These are phyloP conservation scores for Zymoseptoria tritici DNA, from an alignment of 2,329 filamentous ascomycete species.

Conservation along the genomic window DNA sequence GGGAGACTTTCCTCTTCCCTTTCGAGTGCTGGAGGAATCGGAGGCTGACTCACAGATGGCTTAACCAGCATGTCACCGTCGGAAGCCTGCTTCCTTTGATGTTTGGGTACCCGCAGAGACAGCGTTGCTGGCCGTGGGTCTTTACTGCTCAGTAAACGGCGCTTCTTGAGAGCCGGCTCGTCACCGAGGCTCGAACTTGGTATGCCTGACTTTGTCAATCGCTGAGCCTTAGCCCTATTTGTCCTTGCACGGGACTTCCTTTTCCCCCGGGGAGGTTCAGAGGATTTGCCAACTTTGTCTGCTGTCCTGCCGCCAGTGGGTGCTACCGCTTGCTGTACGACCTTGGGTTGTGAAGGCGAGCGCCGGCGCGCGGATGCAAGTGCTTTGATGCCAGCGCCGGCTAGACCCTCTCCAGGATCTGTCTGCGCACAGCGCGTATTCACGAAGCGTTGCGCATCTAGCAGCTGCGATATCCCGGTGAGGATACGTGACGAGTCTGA, in stretches of 20 bases:
- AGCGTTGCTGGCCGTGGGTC: neutral
- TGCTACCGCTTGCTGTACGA: neutral
- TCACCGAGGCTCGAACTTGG: conserved; percentile 34
- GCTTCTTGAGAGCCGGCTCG: conserved; percentile 30
- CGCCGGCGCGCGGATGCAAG: conserved; percentile 15
- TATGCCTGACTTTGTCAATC: conserved; percentile 32
- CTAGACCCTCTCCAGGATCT: conserved; percentile 27
- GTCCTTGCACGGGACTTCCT: conserved; percentile 1
- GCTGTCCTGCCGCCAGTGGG: neutral
- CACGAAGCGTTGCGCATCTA: conserved; percentile 50
- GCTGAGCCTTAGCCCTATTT: neutral
- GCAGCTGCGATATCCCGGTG: conserved; percentile 50
- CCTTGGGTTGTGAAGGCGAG: neutral
- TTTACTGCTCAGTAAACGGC: conserved; percentile 6
- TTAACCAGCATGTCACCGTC: neutral
- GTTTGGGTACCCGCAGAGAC: neutral
- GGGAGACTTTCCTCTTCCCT: neutral
- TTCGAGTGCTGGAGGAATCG: neutral
- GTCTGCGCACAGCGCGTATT: conserved; percentile 26
- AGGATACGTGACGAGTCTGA: conserved; percentile 41
- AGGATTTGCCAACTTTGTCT: neutral
- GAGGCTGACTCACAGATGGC: neutral
- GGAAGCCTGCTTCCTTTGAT: neutral
- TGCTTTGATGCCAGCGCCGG: conserved; percentile 25
- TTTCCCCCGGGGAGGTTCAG: neutral